Base-by-base conservation (phyloP, 2,329 filamentous ascomycete genomes). In the Diaporthe sp. region DNA sequence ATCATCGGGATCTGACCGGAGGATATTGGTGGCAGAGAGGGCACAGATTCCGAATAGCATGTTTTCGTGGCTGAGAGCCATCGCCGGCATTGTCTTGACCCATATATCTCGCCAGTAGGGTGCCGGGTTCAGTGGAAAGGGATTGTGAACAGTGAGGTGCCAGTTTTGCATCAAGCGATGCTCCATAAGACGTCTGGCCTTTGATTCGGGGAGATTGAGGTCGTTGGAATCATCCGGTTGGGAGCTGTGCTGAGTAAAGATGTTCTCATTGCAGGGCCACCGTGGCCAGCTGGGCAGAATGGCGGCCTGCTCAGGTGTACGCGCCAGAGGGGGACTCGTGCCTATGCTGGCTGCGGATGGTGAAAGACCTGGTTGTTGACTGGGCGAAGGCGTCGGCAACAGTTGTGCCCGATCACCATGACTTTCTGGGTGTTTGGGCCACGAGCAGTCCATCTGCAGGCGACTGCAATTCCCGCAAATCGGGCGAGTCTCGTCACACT, bases 131-230 rank as follows among this genome's bases (percentile, higher is more conserved):
- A 76, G 17, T 2, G 75, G 76, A 25, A 77, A 78, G 0, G 76
- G 78, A 12, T 68, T 69, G 59, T 66, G 61, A 7, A 78, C 65
- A 13, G 75, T 76, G 32, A 73, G 61, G 5, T 77, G 55, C 70
- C 77, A 80, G 53, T 81, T 77, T 32, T 80, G 79, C 77, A 80
- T 78, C 32, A 81, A 74, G 2, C 78, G 78, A 55, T 79, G 79
- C 63, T 81, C 79, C n/a, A 80, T 69, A 19, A 81, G 63, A 2
- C 79, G 78, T 9, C 79, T 76, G 7, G 68, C 59, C 3, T 69
- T 77, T 7, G 78, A 78, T 70, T 81, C 79, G 17, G 77, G 78
- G 12, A 80, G 53, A 22, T 72, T 73, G 8, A 72, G 71, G 4
- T 73, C 73, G 27, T 73, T 70, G 22, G 37, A 13, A 27, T 76